A percentile compares a stretch with the other conserved stretches of the same genome.
phyloP scores from a whole-genome alignment of 2,329 filamentous ascomycete species.

The Aspergillus eucalypticola region DNA sequence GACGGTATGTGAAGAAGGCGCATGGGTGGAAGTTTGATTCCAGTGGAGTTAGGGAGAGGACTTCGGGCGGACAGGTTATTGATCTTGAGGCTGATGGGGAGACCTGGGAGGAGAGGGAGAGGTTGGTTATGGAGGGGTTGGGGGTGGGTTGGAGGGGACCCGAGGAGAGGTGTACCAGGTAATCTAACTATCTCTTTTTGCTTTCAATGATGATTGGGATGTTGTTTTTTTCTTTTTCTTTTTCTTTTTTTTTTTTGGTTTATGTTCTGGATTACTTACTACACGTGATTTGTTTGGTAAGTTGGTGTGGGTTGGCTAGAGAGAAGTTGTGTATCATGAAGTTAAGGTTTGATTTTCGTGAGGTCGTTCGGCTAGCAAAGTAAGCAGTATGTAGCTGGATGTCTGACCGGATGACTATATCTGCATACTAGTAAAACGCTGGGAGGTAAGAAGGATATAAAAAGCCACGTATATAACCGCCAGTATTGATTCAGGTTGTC shows the following conservation, averaged over 20 bases:
- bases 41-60: constrained; percentile 73
- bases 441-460: neutral
- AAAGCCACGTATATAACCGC: neutral
- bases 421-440: no score
- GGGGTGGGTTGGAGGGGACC: constrained; percentile 68
- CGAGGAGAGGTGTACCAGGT: constrained; percentile 68
- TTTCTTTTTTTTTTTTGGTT: no score
- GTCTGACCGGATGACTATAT: no score
- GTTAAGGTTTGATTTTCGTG: neutral
- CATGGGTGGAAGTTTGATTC: constrained; percentile 85
- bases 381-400: no score
- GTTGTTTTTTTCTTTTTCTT: no score
- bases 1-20: constrained; percentile 73
- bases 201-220: no score
- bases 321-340: no score
- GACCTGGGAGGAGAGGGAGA: constrained; percentile 72
- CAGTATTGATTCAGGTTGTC: constrained; percentile 5
- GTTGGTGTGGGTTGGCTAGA: neutral
- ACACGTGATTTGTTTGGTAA: neutral
- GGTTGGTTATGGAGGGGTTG: constrained; percentile 74
- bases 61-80: constrained; percentile 66
- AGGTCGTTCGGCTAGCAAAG: neutral
- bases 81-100: constrained; percentile 61
- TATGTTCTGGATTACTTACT: no score
- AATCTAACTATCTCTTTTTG: neutral